phyloP scores from a whole-genome alignment of 116 monocot species.

The Cymodocea nodosa region DNA sequence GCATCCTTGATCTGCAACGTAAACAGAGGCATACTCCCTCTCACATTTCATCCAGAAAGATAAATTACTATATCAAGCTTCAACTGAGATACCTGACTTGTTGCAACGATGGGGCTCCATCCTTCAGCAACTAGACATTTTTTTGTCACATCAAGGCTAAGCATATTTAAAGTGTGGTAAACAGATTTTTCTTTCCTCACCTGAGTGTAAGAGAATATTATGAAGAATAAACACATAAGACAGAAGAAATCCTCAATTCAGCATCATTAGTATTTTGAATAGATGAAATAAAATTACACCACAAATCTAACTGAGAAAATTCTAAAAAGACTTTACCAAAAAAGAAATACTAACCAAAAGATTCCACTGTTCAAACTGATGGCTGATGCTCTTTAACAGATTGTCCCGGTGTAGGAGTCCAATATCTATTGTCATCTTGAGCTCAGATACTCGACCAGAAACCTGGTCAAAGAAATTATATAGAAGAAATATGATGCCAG shows the following conservation, averaged over 20 bases:
- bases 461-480: constrained; percentile 31
- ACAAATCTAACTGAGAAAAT: too few species aligned
- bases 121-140: constrained; percentile 98
- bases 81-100: constrained; percentile 38
- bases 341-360: constrained; percentile 42
- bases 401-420: constrained; percentile 72
- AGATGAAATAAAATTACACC: not conserved
- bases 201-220: constrained; percentile 14
- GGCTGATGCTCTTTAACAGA: constrained; percentile 67
- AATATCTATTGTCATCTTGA: constrained; percentile 90
- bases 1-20: constrained; percentile 62
- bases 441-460: constrained; percentile 53
- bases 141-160: constrained; percentile 96
- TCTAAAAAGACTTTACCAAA: too few species aligned
- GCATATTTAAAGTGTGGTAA: constrained; percentile 97
- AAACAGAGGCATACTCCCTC: too few species aligned
- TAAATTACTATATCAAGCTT: not conserved
- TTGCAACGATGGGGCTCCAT: constrained; percentile 91
- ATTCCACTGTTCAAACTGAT: constrained; percentile 84
- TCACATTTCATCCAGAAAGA: too few species aligned
- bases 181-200: constrained; percentile 84
- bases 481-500: too few species aligned
- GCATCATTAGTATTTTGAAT: not conserved
- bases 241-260: not conserved
- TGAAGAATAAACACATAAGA: not conserved